Evolutionary conservation across 1,284 basidiomycete genomes (phyloP), one percentile per base, ranked within the genome.

Genomic region (Apiotrichum domesticum): DNA sequence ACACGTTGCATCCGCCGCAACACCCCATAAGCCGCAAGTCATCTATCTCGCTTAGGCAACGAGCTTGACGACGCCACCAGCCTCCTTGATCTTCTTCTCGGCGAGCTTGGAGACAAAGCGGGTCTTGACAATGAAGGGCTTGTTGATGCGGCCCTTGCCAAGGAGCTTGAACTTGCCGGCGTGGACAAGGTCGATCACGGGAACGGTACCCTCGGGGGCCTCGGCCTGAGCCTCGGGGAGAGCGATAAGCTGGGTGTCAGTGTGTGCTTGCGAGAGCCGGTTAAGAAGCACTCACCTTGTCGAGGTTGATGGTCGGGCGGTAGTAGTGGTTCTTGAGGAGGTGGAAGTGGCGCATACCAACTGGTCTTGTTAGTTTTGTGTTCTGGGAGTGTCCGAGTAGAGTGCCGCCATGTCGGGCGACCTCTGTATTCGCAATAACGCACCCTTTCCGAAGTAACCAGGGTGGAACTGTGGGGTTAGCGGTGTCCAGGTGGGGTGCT

Each of bases 301-400:
- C 93, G 77, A 96, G 84, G 83, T 98, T 98, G 86, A 98, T 89
- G 72, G 87, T 88, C 37, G 94, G 93, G 67, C 87, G 84, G 91
- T 88, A 93, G 80, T 85, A 83, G 70, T 83, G 79, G 81, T 97
- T 97, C 80, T 87, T 86, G 61, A 91, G 94, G 65, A 92, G 80
- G 80, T 98, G 95, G 90, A 88, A 98, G 81, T 88, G 87, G 74
- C 95, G 86, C 94, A 98, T 98, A 91, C 90, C 90, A 75, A 94
- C 91, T 9, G 8, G 37, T 42, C 11, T 11, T 14, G n/a, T 42
- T 42, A 13, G n/a, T 15, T 42, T 13, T 10, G 2, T 14, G 9
- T n/a, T 14, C 41, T 13, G 41, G 6, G n/a, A n/a, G 11, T 15
- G 41, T 15, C n/a, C 13, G 11, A 29, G 29, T 3, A 29, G 29